Evolutionary conservation across 2,329 filamentous ascomycete genomes (phyloP), one percentile per base, ranked within the genome.

Genomic region (Cladophialophora carrionii): DNA sequence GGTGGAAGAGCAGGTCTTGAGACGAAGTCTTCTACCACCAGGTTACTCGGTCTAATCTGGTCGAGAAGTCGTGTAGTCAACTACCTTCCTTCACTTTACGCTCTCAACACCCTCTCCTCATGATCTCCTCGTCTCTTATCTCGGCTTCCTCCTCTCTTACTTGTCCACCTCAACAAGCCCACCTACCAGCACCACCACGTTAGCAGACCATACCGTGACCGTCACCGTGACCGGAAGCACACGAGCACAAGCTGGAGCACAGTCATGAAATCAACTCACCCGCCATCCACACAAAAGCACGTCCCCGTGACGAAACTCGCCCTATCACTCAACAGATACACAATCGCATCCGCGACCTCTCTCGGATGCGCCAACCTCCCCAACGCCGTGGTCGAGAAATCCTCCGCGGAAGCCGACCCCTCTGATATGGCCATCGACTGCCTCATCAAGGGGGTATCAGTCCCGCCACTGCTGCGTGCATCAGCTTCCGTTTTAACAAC

Each of bases 251-350:
- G 48, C 6, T 22, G 17, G 10, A 51, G 20, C 48, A 55, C 65
- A 57, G 71, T 55, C 68, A 72, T 67, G 74, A 14, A 41, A 49
- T 12, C 10, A 24, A 26, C 69, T 76, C 78, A 81, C 0, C 80
- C 81, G 4, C 82, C 81, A 71, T 84, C 82, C 22, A 83, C 78
- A 59, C 73, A 77, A 52, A 80, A 74, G 6, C 79, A 75, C 12
- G 76, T 74, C 0, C 81, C 81, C 1, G 81, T 83, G 1, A 82
- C 79, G 70, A 78, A 83, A 4, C 77, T 80, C 1, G 77, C 73
- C 14, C 78, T 78, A 64, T 81, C 78, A 54, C 80, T 80, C 22
- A 83, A 71, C 65, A 84, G 68, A 52, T 81, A 83, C 20, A 80
- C 76, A 34, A 82, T 77, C 1, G 81, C 74, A 24, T 79, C 76